These are phyloP conservation scores for Ambrosia hybrid DNA, from an alignment of 140 eudicot species.

Conservation along the genomic window DNA sequence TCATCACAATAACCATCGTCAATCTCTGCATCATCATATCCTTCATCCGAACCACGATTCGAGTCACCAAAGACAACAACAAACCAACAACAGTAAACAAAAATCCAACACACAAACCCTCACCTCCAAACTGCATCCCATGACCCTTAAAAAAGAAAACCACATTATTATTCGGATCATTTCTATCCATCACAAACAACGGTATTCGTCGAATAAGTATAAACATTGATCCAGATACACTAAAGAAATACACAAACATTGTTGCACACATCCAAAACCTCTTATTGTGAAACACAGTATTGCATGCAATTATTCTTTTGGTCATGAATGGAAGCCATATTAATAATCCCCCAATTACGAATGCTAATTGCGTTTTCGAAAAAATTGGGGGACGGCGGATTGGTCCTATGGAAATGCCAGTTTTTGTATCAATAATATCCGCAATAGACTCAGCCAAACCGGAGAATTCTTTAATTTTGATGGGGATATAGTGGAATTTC, in stretches of 20 bases:
- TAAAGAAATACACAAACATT: constrained; percentile 27
- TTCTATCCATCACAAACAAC: constrained; percentile 36
- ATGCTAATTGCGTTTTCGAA: constrained; percentile 23
- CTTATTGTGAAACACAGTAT: constrained; percentile 27
- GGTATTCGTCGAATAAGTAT: constrained; percentile 30
- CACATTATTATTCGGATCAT: constrained; percentile 39
- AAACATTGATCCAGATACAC: constrained; percentile 31
- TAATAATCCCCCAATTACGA: constrained; percentile 18
- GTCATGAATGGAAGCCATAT: constrained; percentile 30
- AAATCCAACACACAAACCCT: constrained; percentile 59
- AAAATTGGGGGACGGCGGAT: constrained; percentile 33
- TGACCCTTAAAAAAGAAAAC: constrained; percentile 64
- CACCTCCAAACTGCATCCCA: constrained; percentile 73
- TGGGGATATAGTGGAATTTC: constrained; percentile 17
- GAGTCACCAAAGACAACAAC: constrained; percentile 54
- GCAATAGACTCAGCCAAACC: constrained; percentile 20
- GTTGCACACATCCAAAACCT: constrained; percentile 22
- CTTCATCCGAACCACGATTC: constrained; percentile 48
- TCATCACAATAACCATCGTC: constrained; percentile 53
- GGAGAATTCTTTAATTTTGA: constrained; percentile 12
- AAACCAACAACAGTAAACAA: constrained; percentile 70
- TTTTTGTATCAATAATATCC: constrained; percentile 4
- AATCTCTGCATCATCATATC: constrained; percentile 55
- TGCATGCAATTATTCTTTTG: constrained; percentile 13
- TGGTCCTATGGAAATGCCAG: constrained; percentile 17